Evolutionary conservation across 2,329 filamentous ascomycete species (phyloP).

Genomic region (Fusarium sp.): DNA sequence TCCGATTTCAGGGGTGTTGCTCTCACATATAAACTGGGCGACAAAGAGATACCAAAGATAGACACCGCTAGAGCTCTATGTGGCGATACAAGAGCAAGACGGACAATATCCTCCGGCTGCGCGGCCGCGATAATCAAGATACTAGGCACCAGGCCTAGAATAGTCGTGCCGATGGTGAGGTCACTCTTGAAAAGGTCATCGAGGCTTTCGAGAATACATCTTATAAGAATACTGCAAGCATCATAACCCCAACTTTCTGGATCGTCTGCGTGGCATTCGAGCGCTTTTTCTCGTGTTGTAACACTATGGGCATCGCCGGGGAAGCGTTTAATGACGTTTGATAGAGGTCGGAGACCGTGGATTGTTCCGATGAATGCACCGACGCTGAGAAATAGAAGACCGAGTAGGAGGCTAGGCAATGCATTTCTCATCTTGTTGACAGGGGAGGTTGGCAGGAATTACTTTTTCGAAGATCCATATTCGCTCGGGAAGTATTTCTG

Average conservation of each 20-base stretch:
- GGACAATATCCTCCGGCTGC: background rate
- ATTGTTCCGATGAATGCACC: background rate
- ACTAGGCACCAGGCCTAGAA: background rate
- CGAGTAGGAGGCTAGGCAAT: background rate
- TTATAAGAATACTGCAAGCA: background rate
- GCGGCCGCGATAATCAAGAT: background rate
- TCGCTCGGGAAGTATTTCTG: too few relatives aligned
- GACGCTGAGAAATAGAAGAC: background rate
- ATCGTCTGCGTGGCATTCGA: background rate
- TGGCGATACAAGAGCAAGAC: background rate
- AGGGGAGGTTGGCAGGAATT: too few relatives aligned
- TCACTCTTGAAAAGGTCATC: background rate
- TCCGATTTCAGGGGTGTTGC: background rate
- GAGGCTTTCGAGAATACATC: background rate
- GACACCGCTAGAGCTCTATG: background rate
- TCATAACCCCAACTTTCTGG: background rate
- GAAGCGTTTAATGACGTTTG: background rate
- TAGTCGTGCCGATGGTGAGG: background rate
- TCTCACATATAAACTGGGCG: background rate
- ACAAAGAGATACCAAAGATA: background rate
- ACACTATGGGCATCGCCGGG: background rate
- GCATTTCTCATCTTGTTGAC: background rate
- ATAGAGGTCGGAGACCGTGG: background rate
- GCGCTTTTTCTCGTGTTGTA: accelerated
- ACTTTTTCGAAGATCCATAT: too few relatives aligned